Conservation (phyloP, 352 stramenopile species). For the Globisporangium radiosum region DNA sequence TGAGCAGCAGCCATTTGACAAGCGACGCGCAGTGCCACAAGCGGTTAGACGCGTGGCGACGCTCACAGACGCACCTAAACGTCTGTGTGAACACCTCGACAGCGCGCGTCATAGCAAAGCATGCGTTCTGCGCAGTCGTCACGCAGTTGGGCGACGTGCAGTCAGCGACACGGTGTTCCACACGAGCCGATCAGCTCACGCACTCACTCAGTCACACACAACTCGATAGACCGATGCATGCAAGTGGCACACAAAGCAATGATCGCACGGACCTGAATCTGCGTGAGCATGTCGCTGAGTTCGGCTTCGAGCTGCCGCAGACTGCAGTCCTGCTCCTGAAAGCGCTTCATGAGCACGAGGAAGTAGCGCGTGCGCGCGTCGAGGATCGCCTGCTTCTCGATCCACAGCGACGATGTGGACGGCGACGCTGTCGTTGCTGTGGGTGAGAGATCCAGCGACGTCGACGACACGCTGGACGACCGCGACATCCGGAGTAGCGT, state of each 20-base stretch:
- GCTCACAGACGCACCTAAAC: conserved; percentile 20
- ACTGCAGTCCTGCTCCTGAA: conserved; percentile 41
- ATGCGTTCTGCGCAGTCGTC: conserved; percentile 18
- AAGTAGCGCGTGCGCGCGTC: conserved; percentile 10
- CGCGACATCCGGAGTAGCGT: conserved; percentile 61
- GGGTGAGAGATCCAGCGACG: conserved; percentile 6
- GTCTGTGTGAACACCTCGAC: conserved; percentile 52
- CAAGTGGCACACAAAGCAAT: too few species aligned
- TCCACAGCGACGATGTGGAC: conserved; percentile 16
- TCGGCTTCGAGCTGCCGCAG: conserved; percentile 41
- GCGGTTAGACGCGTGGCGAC: not conserved
- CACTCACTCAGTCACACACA: too few species aligned
- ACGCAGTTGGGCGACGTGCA: not conserved
- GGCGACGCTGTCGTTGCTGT: conserved; percentile 8
- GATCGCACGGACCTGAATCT: conserved; percentile 34
- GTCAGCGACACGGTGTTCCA: not conserved
- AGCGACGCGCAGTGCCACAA: not conserved
- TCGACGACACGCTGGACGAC: conserved; percentile 13
- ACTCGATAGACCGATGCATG: too few species aligned
- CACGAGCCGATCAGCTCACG: too few species aligned
- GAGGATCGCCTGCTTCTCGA: conserved; percentile 20
- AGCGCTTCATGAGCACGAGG: conserved; percentile 33
- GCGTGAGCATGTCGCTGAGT: conserved; percentile 41
- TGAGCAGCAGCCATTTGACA: not conserved
- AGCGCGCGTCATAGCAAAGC: conserved; percentile 37